phyloP scores from a whole-genome alignment of 108 stramenopile genomes.

The Pelagomonas calceolata region DNA sequence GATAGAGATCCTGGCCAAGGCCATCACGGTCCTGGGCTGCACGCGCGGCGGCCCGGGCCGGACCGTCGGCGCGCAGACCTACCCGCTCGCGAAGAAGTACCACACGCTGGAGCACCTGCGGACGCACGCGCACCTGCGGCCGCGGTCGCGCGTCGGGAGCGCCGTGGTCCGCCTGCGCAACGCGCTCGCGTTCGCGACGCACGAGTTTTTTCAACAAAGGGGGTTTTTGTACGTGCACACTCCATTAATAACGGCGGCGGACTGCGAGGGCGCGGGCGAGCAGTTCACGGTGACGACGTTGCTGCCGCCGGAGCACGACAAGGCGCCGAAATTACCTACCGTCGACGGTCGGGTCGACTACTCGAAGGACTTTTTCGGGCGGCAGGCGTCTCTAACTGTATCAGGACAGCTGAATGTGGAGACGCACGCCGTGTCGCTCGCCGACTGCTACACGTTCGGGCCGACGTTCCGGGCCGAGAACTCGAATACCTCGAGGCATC shows the following conservation, averaged over 20 bases:
- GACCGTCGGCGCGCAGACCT: slow-evolving; percentile 35
- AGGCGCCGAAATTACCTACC: slow-evolving; percentile 27
- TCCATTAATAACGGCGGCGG: slow-evolving; percentile 57
- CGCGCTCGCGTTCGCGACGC: slow-evolving; percentile 67
- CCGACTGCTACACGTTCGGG: slow-evolving; percentile 88
- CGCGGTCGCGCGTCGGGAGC: slow-evolving; percentile 46
- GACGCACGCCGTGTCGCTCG: slow-evolving; percentile 71
- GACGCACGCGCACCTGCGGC: slow-evolving; percentile 58
- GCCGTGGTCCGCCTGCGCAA: slow-evolving; percentile 69
- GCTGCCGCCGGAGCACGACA: slow-evolving; percentile 31
- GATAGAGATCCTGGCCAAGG: slow-evolving; percentile 50
- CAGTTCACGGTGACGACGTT: slow-evolving; percentile 66
- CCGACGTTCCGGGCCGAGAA: slow-evolving; percentile 90
- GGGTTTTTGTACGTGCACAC: slow-evolving; percentile 75
- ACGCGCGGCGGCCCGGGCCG: slow-evolving; percentile 45
- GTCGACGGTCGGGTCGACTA: slow-evolving; percentile 58
- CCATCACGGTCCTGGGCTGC: slow-evolving; percentile 40
- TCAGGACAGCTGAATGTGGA: slow-evolving; percentile 86
- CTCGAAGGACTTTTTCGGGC: slow-evolving; percentile 62
- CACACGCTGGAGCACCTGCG: slow-evolving; percentile 64
- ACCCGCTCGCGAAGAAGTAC: slow-evolving; percentile 48
- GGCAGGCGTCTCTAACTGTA: slow-evolving; percentile 66
- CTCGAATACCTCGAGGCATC: slow-evolving; percentile 79
- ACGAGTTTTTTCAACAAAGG: slow-evolving; percentile 65
- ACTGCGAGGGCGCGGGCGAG: slow-evolving; percentile 96